These are phyloP conservation scores for Cytospora piceae DNA, from an alignment of 2,329 filamentous ascomycete species.

Conservation along the genomic window DNA sequence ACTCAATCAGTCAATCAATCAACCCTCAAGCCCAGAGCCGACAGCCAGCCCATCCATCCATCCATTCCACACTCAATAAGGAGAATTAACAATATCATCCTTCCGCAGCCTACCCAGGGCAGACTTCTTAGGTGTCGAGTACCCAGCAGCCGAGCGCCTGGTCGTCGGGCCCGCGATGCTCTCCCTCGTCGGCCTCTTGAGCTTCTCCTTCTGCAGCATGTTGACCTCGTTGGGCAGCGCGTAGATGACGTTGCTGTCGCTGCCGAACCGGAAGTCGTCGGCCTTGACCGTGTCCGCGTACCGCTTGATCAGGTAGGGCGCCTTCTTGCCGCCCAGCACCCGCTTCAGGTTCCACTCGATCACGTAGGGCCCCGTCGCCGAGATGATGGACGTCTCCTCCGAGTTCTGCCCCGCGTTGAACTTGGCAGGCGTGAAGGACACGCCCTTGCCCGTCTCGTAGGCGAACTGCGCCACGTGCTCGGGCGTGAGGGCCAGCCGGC, in stretches of 20 bases:
- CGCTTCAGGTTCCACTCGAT: constrained; percentile 96
- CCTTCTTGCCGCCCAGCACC: constrained; percentile 77
- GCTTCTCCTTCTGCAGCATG: constrained; percentile 86
- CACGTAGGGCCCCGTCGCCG: constrained; percentile 94
- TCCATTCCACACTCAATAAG: constrained; percentile 48
- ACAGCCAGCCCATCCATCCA: neutral
- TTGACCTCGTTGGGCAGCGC: constrained; percentile 96
- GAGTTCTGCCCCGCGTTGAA: constrained; percentile 88
- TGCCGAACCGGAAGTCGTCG: constrained; percentile 97
- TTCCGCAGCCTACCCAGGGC: constrained; percentile 57
- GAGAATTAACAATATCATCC: constrained; percentile 81
- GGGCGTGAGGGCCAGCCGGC: constrained; percentile 84
- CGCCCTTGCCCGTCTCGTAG: constrained; percentile 85
- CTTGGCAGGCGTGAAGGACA: constrained; percentile 87
- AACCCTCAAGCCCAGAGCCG: neutral
- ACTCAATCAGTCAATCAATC: too few relatives aligned
- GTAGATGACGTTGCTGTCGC: constrained; percentile 97
- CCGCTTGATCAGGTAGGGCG: constrained; percentile 94
- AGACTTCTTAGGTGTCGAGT: constrained; percentile 24
- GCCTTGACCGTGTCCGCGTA: constrained; percentile 96
- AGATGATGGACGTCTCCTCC: constrained; percentile 92
- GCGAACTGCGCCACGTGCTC: constrained; percentile 96
- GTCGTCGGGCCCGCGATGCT: constrained; percentile 75
- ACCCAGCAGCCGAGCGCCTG: constrained; percentile 54
- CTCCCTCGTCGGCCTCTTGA: constrained; percentile 88